Evolutionary conservation across 2,329 filamentous ascomycete genomes (phyloP), one percentile per base, ranked within the genome.

Genomic region (Harringtonia lauricola): DNA sequence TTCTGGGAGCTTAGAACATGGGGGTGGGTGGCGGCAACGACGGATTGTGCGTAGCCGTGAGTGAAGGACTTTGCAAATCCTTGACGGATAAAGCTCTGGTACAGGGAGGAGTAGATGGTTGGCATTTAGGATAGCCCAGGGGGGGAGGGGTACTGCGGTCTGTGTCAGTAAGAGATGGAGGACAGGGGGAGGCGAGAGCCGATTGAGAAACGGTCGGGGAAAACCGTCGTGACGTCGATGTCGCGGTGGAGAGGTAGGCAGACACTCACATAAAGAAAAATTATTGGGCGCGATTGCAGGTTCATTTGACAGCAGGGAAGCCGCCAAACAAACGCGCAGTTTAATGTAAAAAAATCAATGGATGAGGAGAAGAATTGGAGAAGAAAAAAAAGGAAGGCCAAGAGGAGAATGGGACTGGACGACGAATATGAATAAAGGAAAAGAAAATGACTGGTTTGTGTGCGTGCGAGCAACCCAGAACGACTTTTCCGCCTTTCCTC

Each of bases 31-130:
- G 88, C 90, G 59, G 92, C 92, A 68, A 98, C 88, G 67, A 96
- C 83, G 51, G 89, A 95, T 65, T 96, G 90, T 57, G 89, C 89
- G 76, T 95, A 96, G 68, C 90, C 90, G 78, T 96, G 87, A 64
- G 87, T 90, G 65, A 96, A 84, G 59, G 89, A 88, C 72, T 96
- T 96, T 61, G 86, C 82, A 69, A 95, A 84, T 83, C 86, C 89
- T 76, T 90, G 86, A 74, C 92, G 90, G 79, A 94, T 87, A 74
- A 96, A 86, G 72, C 76, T 81, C 68, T 78, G 73, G 66, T 79
- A 81, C 53, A 82, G 68, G 60, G 74, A 76, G 51, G 76, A 80
- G 64, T 80, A 81, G 59, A 80, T 78, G 63, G 74, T 71, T 67
- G 78, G 79, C 90, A 95, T 96, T 94, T 94, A 95, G 86, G 75